Evolutionary conservation across 75 land plant species (phyloP).

Genomic region (Selaginella moellendorffii): DNA sequence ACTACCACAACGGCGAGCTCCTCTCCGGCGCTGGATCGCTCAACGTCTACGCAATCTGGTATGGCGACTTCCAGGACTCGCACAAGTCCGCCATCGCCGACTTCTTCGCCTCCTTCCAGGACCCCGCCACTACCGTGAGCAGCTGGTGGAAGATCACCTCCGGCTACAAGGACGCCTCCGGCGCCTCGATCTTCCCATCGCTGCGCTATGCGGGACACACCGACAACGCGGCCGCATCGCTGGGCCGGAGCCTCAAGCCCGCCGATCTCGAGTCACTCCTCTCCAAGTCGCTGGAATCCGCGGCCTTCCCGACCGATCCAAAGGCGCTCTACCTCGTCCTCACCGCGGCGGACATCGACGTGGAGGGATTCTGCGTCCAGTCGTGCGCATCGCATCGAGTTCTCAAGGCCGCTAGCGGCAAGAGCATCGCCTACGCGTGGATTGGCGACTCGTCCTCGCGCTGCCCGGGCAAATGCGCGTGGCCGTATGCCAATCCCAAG

Average conservation of each 20-base stretch:
- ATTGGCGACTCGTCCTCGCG: conserved; percentile 27
- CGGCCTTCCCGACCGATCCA: conserved; percentile 7
- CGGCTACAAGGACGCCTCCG: conserved; percentile 14
- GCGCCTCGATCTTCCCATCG: conserved; percentile 13
- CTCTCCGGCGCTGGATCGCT: background rate
- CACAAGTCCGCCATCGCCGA: background rate
- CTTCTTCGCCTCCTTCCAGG: background rate
- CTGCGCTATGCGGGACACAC: background rate
- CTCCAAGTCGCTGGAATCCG: too few species aligned
- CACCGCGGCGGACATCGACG: conserved; percentile 41
- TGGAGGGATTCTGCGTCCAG: conserved; percentile 63
- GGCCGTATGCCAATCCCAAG: conserved; percentile 24
- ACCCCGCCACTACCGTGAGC: background rate
- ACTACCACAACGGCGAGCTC: background rate
- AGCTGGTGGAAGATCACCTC: conserved; percentile 19
- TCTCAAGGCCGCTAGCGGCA: background rate
- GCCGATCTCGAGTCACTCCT: background rate
- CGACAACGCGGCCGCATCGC: background rate
- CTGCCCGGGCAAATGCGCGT: conserved; percentile 35
- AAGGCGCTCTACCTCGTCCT: conserved; percentile 32
- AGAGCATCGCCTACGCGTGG: conserved; percentile 10
- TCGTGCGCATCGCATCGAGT: conserved; percentile 44
- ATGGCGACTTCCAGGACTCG: background rate
- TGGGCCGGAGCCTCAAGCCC: background rate
- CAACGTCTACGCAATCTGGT: background rate